Base-by-base conservation (phyloP, 306 rosid species). In the Benincasa hispida region DNA sequence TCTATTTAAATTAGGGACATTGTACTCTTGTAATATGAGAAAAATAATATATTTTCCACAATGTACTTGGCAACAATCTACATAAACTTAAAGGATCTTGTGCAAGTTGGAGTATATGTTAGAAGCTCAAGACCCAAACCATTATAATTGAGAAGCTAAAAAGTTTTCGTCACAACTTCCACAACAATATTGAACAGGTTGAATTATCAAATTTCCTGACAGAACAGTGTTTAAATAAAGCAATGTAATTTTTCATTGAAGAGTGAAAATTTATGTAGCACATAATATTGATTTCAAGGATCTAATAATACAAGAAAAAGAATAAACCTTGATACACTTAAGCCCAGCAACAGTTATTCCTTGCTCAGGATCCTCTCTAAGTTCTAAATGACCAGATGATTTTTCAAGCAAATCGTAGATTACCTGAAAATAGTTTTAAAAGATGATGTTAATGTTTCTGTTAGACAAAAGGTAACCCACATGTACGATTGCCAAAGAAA, bases 321-420 rank as follows among this genome's bases (percentile, higher is more conserved):
- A 53, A 50, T 17, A 57, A 74, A 88, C 92, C 91, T 88, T 84
- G 77, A 88, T 88, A 77, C 82, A 84, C 73, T 88, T 82, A 61
- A 86, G 86, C 28, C 92, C 92, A 53, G 87, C 87, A 80, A 88
- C 88, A 81, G 77, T 75, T 72, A 84, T 83, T 82, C 92, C 92
- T 58, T 88, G 85, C 72, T 83, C 89, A 0, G 92, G 89, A 60
- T 88, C 89, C 88, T 88, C 92, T 80, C 92, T 84, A 74, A 88
- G 86, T 77, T 88, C 92, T 82, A 88, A 82, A 83, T 88, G 89
- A 56, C 82, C 88, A 1, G 92, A 88, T 60, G 89, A 82, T 88
- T 81, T 88, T 81, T 88, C 89, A 37, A 88, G 89, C 86, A 88
- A 86, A 81, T 88, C 92, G 14, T 88, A 88, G 76, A 88, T 86